Conservation (phyloP, 1,284 basidiomycete genomes). For the Coniferiporia weirii region DNA sequence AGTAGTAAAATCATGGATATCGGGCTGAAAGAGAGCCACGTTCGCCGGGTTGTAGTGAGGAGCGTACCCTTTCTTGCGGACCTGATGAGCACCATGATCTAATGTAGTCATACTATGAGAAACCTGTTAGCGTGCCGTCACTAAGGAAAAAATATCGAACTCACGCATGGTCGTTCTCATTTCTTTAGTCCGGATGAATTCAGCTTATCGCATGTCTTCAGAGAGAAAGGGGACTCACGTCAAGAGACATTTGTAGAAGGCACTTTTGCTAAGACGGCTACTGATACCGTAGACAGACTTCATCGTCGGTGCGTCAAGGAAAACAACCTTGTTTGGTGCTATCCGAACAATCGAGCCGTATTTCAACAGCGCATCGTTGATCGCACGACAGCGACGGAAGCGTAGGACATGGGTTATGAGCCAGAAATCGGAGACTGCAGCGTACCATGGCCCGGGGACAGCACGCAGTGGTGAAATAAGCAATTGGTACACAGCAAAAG, state of each 20-base stretch:
- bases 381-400: constrained; percentile 19
- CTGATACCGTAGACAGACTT: constrained; percentile 20
- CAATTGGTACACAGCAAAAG: constrained; percentile 15
- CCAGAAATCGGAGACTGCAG: constrained; percentile 21
- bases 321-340: constrained; percentile 21
- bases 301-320: constrained; percentile 17
- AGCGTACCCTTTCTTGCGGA: constrained; percentile 17
- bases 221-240: constrained; percentile 11
- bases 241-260: constrained; percentile 25
- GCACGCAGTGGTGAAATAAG: constrained; percentile 21
- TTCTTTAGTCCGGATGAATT: constrained; percentile 9
- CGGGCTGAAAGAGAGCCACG: constrained; percentile 19
- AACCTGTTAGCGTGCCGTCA: not conserved
- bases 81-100: constrained; percentile 17
- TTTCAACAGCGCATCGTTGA: constrained; percentile 19
- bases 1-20: constrained; percentile 17
- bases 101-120: constrained; percentile 20
- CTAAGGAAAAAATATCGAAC: not conserved
- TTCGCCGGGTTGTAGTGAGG: constrained; percentile 20
- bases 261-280: constrained; percentile 19
- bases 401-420: constrained; percentile 18
- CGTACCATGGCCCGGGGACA: constrained; percentile 25
- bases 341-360: constrained; percentile 24
- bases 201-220: not conserved
- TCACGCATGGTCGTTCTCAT: constrained; percentile 24